Base-by-base conservation (phyloP, 331 rosid genomes). In the Arachis monticola region DNA sequence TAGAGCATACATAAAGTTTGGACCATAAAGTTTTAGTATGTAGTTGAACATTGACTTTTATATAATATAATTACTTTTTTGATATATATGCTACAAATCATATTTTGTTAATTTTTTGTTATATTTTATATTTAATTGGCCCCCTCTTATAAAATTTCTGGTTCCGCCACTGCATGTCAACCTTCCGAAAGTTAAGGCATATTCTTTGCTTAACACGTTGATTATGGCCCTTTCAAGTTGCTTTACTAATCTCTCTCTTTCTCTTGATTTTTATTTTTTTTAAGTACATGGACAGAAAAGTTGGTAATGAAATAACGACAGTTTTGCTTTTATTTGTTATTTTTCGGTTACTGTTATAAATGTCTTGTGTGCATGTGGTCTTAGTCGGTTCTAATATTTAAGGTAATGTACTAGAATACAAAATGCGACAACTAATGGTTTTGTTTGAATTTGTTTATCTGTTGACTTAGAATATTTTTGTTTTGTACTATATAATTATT, bases 101-200 rank as follows among this genome's bases (percentile, higher is more conserved):
- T n/a, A n/a, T n/a, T n/a, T n/a, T n/a, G n/a, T n/a, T n/a, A n/a
- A n/a, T n/a, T n/a, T n/a, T n/a, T n/a, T n/a, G n/a, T n/a, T n/a
- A n/a, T n/a, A n/a, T n/a, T n/a, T n/a, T n/a, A n/a, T n/a, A n/a
- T n/a, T n/a, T n/a, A n/a, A n/a, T n/a, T n/a, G n/a, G n/a, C n/a
- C n/a, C n/a, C n/a, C n/a, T n/a, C n/a, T n/a, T n/a, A n/a, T n/a
- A n/a, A n/a, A n/a, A n/a, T n/a, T n/a, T n/a, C n/a, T n/a, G n/a
- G n/a, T n/a, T n/a, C n/a, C n/a, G n/a, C n/a, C n/a, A n/a, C n/a
- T n/a, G n/a, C n/a, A n/a, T n/a, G n/a, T 57, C 8, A 31, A 58
- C 57, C 22, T 51, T 51, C 11, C 59, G 5, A 71, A 71, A 71
- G 67, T 44, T 70, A 41, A 59, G 56, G 58, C 57, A 58, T 31